These are phyloP conservation scores for Austroboletus niveus DNA, from an alignment of 1,284 basidiomycete genomes.

Conservation along the genomic window DNA sequence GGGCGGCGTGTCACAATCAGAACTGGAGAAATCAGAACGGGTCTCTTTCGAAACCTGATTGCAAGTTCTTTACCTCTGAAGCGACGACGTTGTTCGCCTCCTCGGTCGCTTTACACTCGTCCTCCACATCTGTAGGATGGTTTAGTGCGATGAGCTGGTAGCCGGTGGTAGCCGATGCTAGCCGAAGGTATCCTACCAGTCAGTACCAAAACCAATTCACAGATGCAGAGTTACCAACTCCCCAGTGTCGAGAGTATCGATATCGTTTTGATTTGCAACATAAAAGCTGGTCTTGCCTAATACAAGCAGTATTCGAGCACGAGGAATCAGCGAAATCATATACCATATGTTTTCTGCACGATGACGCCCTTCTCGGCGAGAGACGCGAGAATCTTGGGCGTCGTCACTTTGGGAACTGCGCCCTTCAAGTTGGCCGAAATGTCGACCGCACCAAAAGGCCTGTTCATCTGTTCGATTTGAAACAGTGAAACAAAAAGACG, in stretches of 20 bases:
- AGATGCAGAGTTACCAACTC: constrained; percentile 57
- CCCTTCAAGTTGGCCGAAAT: constrained; percentile 86
- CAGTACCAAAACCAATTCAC: too few relatives aligned
- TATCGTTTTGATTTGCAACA: constrained; percentile 68
- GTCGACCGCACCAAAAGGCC: constrained; percentile 78
- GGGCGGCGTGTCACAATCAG: neutral
- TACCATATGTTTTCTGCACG: constrained; percentile 78
- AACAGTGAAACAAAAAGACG: neutral
- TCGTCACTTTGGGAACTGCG: constrained; percentile 75
- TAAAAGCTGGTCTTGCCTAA: constrained; percentile 83
- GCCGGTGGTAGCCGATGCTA: too few relatives aligned
- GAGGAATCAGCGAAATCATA: constrained; percentile 11
- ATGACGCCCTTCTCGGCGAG: constrained; percentile 77
- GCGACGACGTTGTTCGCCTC: constrained; percentile 58
- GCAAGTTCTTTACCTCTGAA: constrained; percentile 39
- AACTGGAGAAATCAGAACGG: neutral
- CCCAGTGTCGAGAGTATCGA: constrained; percentile 57
- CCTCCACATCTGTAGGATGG: too few relatives aligned
- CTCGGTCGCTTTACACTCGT: constrained; percentile 53
- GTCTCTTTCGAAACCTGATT: constrained; percentile 22
- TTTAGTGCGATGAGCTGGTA: too few relatives aligned
- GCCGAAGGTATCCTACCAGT: too few relatives aligned
- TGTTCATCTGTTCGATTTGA: constrained; percentile 56
- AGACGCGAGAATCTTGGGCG: constrained; percentile 76
- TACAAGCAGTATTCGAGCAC: neutral